These are phyloP conservation scores for Taxillus chinensis DNA, from an alignment of 164 flowering plant genomes.

Conservation along the genomic window DNA sequence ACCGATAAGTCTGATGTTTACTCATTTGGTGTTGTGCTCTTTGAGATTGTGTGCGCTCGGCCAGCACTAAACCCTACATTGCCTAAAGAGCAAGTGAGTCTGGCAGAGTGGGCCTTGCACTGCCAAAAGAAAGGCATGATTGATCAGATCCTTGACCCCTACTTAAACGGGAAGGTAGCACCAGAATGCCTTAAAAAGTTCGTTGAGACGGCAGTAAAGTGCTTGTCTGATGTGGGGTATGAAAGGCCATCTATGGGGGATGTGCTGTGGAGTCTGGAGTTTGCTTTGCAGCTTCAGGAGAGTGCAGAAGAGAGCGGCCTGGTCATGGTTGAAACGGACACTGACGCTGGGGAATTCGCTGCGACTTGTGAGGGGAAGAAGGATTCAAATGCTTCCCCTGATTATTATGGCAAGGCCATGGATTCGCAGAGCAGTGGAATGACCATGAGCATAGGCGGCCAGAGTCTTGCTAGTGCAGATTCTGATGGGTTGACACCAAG, in stretches of 20 bases:
- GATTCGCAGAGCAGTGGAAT: conserved; percentile 77
- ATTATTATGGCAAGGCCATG: conserved; percentile 34
- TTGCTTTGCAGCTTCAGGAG: conserved; percentile 54
- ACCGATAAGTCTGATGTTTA: conserved; percentile 72
- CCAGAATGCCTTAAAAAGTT: conserved; percentile 46
- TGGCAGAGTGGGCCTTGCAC: conserved; percentile 63
- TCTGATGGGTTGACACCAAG: conserved; percentile 86
- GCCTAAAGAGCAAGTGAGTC: conserved; percentile 64
- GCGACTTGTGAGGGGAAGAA: conserved; percentile 34
- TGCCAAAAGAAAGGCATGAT: conserved; percentile 48
- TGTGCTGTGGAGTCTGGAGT: conserved; percentile 63
- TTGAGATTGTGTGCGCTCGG: conserved; percentile 65
- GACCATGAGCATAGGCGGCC: conserved; percentile 72
- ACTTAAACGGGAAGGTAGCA: conserved; percentile 26
- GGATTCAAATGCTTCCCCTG: conserved; percentile 29
- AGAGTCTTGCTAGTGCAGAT: conserved; percentile 77
- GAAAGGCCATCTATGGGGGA: conserved; percentile 67
- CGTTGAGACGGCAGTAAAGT: conserved; percentile 63
- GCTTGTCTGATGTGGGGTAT: conserved; percentile 56
- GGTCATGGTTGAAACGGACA: conserved; percentile 23
- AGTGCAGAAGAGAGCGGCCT: conserved; percentile 66
- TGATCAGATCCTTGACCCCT: conserved; percentile 43
- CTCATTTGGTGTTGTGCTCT: conserved; percentile 66
- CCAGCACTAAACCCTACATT: conserved; percentile 59
- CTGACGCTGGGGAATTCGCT: conserved; percentile 28